phyloP scores from a whole-genome alignment of 495 filamentous ascomycete species.

The Pyrenula massariospora region DNA sequence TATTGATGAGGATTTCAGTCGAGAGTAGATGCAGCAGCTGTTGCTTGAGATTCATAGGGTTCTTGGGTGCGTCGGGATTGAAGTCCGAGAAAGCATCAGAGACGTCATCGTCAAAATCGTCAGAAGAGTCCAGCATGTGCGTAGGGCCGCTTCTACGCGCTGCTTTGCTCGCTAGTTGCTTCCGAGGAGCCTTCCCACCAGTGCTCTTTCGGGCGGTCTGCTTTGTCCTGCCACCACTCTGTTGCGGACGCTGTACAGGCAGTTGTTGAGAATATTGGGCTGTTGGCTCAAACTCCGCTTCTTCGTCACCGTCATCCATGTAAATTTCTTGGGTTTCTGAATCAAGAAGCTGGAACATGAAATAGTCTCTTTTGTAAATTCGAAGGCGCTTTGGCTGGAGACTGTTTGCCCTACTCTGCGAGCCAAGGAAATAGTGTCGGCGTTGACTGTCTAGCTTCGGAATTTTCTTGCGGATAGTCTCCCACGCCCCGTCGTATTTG shows the following conservation, averaged over 20 bases:
- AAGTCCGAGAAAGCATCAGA: constrained; percentile 6
- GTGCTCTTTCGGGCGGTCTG: constrained; percentile 40
- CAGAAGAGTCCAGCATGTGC: constrained; percentile 2
- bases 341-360: constrained; percentile 28
- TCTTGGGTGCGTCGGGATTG: constrained; percentile 5
- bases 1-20: constrained; percentile 41
- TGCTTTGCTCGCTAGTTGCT: constrained; percentile 58
- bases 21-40: constrained; percentile 41
- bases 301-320: constrained; percentile 6
- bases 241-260: neutral
- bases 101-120: constrained; percentile 12
- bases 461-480: constrained; percentile 13
- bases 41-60: constrained; percentile 37
- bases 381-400: constrained; percentile 11
- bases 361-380: constrained; percentile 23
- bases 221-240: constrained; percentile 4
- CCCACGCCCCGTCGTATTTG: constrained; percentile 27
- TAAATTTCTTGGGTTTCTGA: constrained; percentile 6
- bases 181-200: constrained; percentile 73
- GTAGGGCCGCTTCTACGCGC: constrained; percentile 22
- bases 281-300: neutral
- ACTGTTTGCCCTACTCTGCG: neutral
- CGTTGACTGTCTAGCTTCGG: constrained; percentile 9
- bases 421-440: constrained; percentile 16
- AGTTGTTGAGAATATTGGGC: neutral